These are phyloP conservation scores for Ophiorrhiza pumila DNA, from an alignment of 257 asterid species.

Conservation along the genomic window DNA sequence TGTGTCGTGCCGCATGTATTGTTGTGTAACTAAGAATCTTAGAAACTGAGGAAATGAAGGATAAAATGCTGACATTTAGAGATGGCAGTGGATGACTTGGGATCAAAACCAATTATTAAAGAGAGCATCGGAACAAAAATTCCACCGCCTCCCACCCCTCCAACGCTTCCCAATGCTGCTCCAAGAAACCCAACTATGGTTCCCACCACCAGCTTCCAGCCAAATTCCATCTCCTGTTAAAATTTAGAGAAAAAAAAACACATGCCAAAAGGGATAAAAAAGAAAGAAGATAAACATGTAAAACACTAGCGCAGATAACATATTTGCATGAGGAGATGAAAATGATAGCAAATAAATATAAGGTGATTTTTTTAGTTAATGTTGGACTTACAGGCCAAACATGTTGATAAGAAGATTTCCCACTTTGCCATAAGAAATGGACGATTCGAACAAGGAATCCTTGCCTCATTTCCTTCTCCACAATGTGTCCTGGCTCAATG, in stretches of 20 bases:
- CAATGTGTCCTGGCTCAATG: slow-evolving; percentile 21
- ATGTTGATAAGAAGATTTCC: slow-evolving; percentile 33
- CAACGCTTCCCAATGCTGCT: slow-evolving; percentile 42
- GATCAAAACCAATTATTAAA: slow-evolving; percentile 35
- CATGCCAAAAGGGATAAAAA: neutral
- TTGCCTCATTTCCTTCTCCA: slow-evolving; percentile 24
- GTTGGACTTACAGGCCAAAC: slow-evolving; percentile 34
- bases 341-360: too few relatives aligned
- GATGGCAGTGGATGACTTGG: slow-evolving; percentile 40
- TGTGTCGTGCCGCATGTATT: too few relatives aligned
- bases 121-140: slow-evolving; percentile 41
- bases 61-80: slow-evolving; percentile 28
- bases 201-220: slow-evolving; percentile 32
- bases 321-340: too few relatives aligned
- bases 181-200: slow-evolving; percentile 34
- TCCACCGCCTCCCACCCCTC: slow-evolving; percentile 46
- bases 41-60: too few relatives aligned
- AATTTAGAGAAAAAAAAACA: neutral
- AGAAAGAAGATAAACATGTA: neutral
- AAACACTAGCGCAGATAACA: too few relatives aligned
- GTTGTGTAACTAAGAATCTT: too few relatives aligned
- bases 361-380: too few relatives aligned
- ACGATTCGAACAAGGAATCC: slow-evolving; percentile 17
- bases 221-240: slow-evolving; percentile 35
- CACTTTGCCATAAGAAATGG: slow-evolving; percentile 35